A percentile compares a stretch with the other conserved stretches of the same genome.
Conservation (phyloP, 805 yeast species). For the Yarrowia phangngaensis region DNA sequence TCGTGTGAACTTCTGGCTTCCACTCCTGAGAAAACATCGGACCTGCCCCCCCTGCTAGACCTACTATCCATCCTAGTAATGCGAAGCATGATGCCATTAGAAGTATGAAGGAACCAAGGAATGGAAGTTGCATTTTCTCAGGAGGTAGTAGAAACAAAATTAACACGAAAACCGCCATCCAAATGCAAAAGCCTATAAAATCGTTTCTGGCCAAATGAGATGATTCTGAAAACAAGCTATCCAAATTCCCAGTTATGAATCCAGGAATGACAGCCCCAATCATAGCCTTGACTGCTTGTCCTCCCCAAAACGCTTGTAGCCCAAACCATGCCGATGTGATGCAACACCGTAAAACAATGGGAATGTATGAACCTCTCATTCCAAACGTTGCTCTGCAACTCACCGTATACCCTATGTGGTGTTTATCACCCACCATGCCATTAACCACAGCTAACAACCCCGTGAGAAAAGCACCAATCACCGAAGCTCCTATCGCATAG, state of each 20-base stretch:
- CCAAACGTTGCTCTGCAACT: constrained; percentile 48
- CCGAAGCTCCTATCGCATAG: constrained; percentile 45
- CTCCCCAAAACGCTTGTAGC: constrained; percentile 48
- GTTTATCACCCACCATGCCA: constrained; percentile 49
- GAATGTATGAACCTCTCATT: constrained; percentile 45
- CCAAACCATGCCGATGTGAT: constrained; percentile 49
- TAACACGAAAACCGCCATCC: constrained; percentile 29
- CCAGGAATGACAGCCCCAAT: constrained; percentile 42
- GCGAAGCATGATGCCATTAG: constrained; percentile 38
- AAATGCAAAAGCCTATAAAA: constrained; percentile 45
- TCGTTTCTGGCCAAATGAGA: constrained; percentile 39
- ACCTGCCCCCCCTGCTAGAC: constrained; percentile 31
- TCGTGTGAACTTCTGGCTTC: constrained; percentile 34
- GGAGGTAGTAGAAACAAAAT: constrained; percentile 30
- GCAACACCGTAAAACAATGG: constrained; percentile 46
- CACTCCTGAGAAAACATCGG: constrained; percentile 29
- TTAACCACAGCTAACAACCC: constrained; percentile 44
- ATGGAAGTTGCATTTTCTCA: constrained; percentile 38
- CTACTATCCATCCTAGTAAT: constrained; percentile 35
- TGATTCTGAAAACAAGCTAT: constrained; percentile 43
- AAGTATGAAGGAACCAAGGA: constrained; percentile 41
- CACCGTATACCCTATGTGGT: constrained; percentile 51
- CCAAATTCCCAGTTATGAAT: constrained; percentile 39
- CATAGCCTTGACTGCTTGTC: constrained; percentile 43
- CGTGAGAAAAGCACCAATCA: constrained; percentile 44